Base-by-base conservation (phyloP, 441 rosid genomes). In the Pelargonium australe region DNA sequence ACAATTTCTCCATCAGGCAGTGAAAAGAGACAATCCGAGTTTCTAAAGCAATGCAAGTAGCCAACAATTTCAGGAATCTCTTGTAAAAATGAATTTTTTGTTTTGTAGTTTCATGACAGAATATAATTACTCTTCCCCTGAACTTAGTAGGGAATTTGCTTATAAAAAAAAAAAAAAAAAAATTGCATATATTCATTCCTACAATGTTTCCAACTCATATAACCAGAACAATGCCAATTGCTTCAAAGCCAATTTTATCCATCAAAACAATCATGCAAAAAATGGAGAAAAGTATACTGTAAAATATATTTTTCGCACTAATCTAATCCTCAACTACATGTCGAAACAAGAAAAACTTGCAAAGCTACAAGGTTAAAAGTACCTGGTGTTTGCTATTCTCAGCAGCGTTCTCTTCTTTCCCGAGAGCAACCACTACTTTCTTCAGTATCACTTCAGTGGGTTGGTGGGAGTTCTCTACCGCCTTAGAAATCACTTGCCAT, bases 381-480 rank as follows among this genome's bases (percentile, higher is more conserved):
- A 64, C 47, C 83, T 83, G 80, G 31, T 70, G 73, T 69, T 70
- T 78, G 45, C 68, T 78, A 67, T 77, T 85, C 77, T 84, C 89
- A 63, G 88, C 82, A 75, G 88, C 86, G 66, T 72, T 86, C 82
- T 94, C 90, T 81, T 94, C 97, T 89, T 86, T 87, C 61, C 89
- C 94, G 63, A 89, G 79, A 7, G 85, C 94, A 70, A 85, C 71
- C 20, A 86, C 91, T 8, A 88, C 91, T 84, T 81, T 89, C 87
- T 86, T 94, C 81, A 94, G 76, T 72, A 89, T 89, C 65, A 82
- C 86, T 67, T 94, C 98, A 19, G 86, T 80, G 62, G 87, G 85
- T 70, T 84, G 95, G 81, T 91, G 98, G 66, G 97, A 87, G 68
- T 88, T 91, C 88, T 94, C 96, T 67, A 88, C 93, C 3, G 92